phyloP scores from a whole-genome alignment of 495 filamentous ascomycete species.

The Penicillium chermesinum region DNA sequence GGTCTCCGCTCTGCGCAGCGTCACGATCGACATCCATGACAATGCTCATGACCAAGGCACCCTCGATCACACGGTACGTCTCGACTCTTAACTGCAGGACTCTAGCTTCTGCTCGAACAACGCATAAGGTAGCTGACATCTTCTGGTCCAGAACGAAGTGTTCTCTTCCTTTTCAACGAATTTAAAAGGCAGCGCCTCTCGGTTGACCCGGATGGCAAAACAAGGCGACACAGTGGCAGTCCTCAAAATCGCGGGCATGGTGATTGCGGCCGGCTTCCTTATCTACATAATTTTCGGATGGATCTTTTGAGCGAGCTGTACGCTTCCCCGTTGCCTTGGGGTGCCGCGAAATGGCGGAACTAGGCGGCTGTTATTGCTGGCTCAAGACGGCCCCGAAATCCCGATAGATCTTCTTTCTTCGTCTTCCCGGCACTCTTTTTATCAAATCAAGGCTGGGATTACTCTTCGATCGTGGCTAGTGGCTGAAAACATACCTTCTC shows the following conservation, averaged over 20 bases:
- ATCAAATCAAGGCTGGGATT: no score
- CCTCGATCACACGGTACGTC: slow-evolving; percentile 76
- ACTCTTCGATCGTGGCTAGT: background rate
- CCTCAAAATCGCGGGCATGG: slow-evolving; percentile 80
- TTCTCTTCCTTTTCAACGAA: slow-evolving; percentile 54
- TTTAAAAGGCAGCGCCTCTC: slow-evolving; percentile 77
- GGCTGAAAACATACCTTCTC: no score
- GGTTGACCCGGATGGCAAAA: slow-evolving; percentile 89
- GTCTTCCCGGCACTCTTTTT: background rate
- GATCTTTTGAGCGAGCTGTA: slow-evolving; percentile 47
- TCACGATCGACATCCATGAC: slow-evolving; percentile 99
- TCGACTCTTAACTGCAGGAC: background rate
- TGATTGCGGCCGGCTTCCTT: slow-evolving; percentile 65
- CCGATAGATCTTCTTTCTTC: background rate
- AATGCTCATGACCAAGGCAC: slow-evolving; percentile 80
- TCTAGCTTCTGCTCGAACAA: background rate
- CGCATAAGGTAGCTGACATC: slow-evolving; percentile 10
- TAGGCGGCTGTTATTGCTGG: slow-evolving; percentile 18
- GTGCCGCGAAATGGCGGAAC: background rate
- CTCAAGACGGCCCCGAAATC: slow-evolving; percentile 4
- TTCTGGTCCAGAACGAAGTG: slow-evolving; percentile 47
- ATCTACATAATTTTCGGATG: slow-evolving; percentile 67
- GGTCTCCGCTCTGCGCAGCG: slow-evolving; percentile 82
- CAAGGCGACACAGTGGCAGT: slow-evolving; percentile 87
- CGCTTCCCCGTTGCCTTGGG: background rate